A percentile compares a stretch with the other conserved stretches of the same genome.
These are phyloP conservation scores for Apiotrichum montevideense DNA, from an alignment of 1,284 basidiomycete species.

Conservation along the genomic window DNA sequence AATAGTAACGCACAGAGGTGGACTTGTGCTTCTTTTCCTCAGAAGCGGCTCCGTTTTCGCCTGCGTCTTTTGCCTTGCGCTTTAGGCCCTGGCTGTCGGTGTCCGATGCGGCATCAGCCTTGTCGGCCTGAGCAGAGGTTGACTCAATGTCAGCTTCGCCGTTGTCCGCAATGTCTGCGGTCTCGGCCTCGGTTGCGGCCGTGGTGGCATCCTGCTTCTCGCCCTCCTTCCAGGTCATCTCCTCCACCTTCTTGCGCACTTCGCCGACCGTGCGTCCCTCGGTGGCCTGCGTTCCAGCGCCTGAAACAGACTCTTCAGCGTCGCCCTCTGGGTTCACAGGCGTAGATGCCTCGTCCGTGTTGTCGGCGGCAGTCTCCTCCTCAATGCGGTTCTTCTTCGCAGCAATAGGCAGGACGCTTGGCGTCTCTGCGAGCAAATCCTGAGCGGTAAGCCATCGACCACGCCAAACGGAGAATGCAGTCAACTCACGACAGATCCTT, in stretches of 20 bases:
- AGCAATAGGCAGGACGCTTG: slow-evolving; percentile 17
- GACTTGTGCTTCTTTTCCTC: slow-evolving; percentile 22
- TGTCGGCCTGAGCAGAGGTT: slow-evolving; percentile 3
- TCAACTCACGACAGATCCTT: slow-evolving; percentile 38
- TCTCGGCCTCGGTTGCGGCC: slow-evolving; percentile 4
- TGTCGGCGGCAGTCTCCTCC: slow-evolving; percentile 4
- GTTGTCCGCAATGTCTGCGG: slow-evolving; percentile 3
- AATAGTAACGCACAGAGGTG: slow-evolving; percentile 13
- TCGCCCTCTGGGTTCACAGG: background rate
- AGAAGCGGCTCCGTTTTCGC: slow-evolving; percentile 20
- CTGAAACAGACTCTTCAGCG: background rate
- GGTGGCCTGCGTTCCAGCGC: background rate
- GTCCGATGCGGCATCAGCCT: slow-evolving; percentile 9
- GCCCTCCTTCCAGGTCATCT: slow-evolving; percentile 38
- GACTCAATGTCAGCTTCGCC: background rate
- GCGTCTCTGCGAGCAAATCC: slow-evolving; percentile 8
- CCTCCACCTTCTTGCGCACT: slow-evolving; percentile 41
- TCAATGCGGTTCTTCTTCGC: slow-evolving; percentile 45
- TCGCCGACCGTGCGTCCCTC: slow-evolving; percentile 35
- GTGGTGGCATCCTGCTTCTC: background rate
- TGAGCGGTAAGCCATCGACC: background rate
- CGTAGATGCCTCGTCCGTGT: slow-evolving; percentile 8
- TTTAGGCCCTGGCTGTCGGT: slow-evolving; percentile 26
- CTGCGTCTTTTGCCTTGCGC: slow-evolving; percentile 34
- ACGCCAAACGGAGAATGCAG: background rate